Percentiles rank a stretch among this genome's conserved stretches.
phyloP scores from a whole-genome alignment of 352 stramenopile genomes.

The Halophytophthora polymorphica region DNA sequence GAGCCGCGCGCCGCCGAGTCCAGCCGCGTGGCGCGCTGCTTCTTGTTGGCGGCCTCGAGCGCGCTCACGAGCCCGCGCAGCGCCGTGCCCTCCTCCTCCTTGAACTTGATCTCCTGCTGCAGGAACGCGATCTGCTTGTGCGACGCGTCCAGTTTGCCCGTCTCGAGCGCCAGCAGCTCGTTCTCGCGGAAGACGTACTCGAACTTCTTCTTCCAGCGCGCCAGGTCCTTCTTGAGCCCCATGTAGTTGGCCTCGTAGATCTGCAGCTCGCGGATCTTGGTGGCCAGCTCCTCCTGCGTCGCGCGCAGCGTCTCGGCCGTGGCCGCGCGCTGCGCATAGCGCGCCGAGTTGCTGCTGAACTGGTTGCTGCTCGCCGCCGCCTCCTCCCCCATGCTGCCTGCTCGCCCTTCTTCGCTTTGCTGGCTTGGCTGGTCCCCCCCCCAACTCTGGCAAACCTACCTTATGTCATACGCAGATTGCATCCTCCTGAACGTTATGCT shows the following conservation, averaged over 20 bases:
- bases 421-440: too few relatives aligned
- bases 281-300: constrained; percentile 74
- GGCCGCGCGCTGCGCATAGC: constrained; percentile 62
- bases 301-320: constrained; percentile 61
- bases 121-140: constrained; percentile 84
- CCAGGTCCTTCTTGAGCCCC: constrained; percentile 69
- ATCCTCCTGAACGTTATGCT: too few relatives aligned
- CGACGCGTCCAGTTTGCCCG: constrained; percentile 76
- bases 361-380: constrained; percentile 11
- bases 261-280: constrained; percentile 78
- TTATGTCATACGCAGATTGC: too few relatives aligned
- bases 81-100: constrained; percentile 76
- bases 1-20: constrained; percentile 43
- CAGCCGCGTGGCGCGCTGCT: constrained; percentile 63
- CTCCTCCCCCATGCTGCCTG: constrained; percentile 17
- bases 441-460: too few relatives aligned
- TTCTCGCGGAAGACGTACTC: constrained; percentile 87
- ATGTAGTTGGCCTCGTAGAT: constrained; percentile 83
- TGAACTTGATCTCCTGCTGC: constrained; percentile 85
- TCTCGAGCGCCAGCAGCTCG: constrained; percentile 79
- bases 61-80: constrained; percentile 68
- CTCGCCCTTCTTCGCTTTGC: too few relatives aligned
- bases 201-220: constrained; percentile 87
- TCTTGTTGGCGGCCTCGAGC: constrained; percentile 79
- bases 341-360: constrained; percentile 64